These are phyloP conservation scores for Penicillium flavigenum DNA, from an alignment of 495 filamentous ascomycete species.

Conservation along the genomic window DNA sequence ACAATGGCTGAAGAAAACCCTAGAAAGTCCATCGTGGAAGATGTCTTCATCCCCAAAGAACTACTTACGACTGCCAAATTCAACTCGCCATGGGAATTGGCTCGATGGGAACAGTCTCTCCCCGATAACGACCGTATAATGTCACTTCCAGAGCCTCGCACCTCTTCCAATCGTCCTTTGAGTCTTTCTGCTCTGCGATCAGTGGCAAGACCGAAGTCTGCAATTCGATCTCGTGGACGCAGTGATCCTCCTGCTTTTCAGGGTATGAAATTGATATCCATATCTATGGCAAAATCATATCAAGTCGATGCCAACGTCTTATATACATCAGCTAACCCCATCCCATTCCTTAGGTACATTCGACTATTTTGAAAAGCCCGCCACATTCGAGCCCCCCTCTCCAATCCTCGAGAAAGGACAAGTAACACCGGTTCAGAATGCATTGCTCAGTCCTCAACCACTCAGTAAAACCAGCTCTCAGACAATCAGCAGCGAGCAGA, in stretches of 20 bases:
- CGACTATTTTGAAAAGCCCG: constrained; percentile 10
- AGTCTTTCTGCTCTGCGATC: constrained; percentile 20
- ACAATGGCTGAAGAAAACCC: constrained; percentile 13
- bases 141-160: constrained; percentile 11
- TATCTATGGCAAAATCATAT: not conserved
- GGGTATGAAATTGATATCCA: constrained; percentile 13
- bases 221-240: constrained; percentile 13
- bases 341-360: constrained; percentile 11
- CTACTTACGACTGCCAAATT: constrained; percentile 28
- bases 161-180: constrained; percentile 15
- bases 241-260: constrained; percentile 22
- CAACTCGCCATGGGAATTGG: constrained; percentile 25
- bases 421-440: constrained; percentile 21
- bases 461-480: constrained; percentile 12
- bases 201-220: constrained; percentile 14
- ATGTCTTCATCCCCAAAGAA: constrained; percentile 23
- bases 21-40: constrained; percentile 23
- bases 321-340: not conserved
- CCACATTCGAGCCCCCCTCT: constrained; percentile 6
- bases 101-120: constrained; percentile 26
- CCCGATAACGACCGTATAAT: constrained; percentile 22
- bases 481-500: constrained; percentile 9
- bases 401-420: constrained; percentile 18
- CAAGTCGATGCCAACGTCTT: not conserved
- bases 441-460: constrained; percentile 10